phyloP scores from a whole-genome alignment of 768 basidiomycete genomes.

The Pholiota molesta region DNA sequence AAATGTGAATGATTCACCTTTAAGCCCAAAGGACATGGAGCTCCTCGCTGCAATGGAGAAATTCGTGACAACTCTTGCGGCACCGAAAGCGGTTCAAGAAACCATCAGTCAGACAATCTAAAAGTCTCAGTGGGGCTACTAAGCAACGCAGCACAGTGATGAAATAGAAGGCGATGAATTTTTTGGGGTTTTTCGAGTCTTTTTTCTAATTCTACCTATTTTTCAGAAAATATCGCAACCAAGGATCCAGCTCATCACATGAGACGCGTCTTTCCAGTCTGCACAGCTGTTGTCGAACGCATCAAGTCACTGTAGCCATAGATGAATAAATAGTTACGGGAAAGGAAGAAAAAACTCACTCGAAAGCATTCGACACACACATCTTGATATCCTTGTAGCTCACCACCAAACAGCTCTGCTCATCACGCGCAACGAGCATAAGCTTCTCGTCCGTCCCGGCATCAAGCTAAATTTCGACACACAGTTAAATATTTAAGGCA shows the following conservation, averaged over 20 bases:
- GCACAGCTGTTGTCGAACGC: constrained; percentile 30
- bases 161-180: constrained; percentile 26
- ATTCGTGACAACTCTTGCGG: too few relatives aligned
- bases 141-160: neutral
- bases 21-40: too few relatives aligned
- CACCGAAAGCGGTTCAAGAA: too few relatives aligned
- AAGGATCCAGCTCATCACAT: constrained; percentile 7
- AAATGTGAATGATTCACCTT: too few relatives aligned
- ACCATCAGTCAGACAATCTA: too few relatives aligned
- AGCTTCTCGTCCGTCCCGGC: constrained; percentile 91
- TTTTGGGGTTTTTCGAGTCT: constrained; percentile 59
- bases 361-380: constrained; percentile 83
- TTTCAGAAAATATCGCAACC: constrained; percentile 32
- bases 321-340: too few relatives aligned
- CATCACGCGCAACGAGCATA: constrained; percentile 94
- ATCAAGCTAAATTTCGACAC: constrained; percentile 67
- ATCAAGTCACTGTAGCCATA: neutral
- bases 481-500: neutral
- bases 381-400: constrained; percentile 90
- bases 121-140: too few relatives aligned
- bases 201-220: constrained; percentile 73
- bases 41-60: too few relatives aligned
- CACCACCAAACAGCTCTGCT: constrained; percentile 94
- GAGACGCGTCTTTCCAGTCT: constrained; percentile 15
- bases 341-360: constrained; percentile 47